phyloP scores from a whole-genome alignment of 1,284 basidiomycete species.

The Naganishia cerealis region DNA sequence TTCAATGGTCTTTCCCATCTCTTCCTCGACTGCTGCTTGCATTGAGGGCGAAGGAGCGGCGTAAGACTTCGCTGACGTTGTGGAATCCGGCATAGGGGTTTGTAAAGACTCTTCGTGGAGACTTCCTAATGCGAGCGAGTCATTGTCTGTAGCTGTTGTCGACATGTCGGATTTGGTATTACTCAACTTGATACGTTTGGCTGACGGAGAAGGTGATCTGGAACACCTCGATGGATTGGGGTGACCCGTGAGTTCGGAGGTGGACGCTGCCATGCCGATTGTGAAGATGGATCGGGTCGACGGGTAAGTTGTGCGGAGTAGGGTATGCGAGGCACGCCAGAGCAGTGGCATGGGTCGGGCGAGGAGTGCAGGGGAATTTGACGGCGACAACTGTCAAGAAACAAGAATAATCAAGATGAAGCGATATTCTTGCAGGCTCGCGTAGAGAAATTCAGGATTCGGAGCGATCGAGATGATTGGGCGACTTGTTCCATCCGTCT shows the following conservation, averaged over 20 bases:
- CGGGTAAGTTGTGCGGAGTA: neutral
- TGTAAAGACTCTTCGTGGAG: neutral
- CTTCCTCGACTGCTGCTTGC: conserved; percentile 37
- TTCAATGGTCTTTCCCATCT: conserved; percentile 47
- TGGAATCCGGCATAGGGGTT: neutral
- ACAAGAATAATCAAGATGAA: no score
- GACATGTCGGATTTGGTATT: neutral
- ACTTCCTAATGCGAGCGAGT: neutral
- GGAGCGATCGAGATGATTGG: conserved; percentile 15
- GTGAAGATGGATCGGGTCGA: neutral
- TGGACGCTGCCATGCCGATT: neutral
- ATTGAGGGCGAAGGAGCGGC: conserved; percentile 7
- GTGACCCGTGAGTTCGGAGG: conserved; percentile 12
- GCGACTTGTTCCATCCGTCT: no score
- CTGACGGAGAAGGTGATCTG: conserved; percentile 22
- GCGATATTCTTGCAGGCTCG: neutral
- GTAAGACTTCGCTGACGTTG: conserved; percentile 1
- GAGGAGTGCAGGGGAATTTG: neutral
- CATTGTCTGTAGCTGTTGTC: neutral
- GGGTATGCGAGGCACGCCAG: neutral
- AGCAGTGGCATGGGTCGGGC: conserved; percentile 9
- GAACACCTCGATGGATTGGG: conserved; percentile 12
- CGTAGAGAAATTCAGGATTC: conserved; percentile 10
- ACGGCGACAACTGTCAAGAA: no score
- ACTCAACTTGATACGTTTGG: conserved; percentile 32